Base-by-base conservation (phyloP, 192 early-diverging fungal species). In the Coemansia erecta region DNA sequence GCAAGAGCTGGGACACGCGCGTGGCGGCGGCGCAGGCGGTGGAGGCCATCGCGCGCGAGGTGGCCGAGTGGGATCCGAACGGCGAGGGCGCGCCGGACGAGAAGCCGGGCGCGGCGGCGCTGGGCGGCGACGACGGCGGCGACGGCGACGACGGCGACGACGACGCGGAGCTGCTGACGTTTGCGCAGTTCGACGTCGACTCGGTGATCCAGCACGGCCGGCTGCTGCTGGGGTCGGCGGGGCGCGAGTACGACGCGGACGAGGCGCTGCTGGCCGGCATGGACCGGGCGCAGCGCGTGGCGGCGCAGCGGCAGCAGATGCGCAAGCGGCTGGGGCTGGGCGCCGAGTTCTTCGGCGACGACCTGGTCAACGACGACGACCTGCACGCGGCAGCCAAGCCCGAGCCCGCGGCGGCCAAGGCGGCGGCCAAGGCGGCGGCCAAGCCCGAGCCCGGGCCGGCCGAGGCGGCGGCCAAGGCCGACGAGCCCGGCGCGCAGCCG, bases 1-100 rank as follows among this genome's bases (percentile, higher is more conserved):
- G 88, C 68, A 88, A 88, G 67, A 85, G 84, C 61, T 99, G 97
- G 97, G 94, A 93, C 47, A 95, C 95, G 14, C 93, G 97, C 4
- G 85, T 89, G 33, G 97, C 97, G n/a, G 94, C 94, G 0, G 91
- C 90, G 3, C 83, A 88, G 41, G 94, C 97, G 8, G 70, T 99
- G 8, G 92, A 94, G 53, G 89, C 90, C 6, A 96, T 99, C 62
- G 91, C 92, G 44, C 73, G 83, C 39, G 90, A 95, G 71, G 94
- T 99, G 4, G 83, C 88, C 24, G 85, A 86, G 31, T 99, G 94
- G 94, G 81, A 89, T 58, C 88, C 91, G n/a, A 33, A 56, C 18
- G 47, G 21, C 14, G 60, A 41, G 4, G 72, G 52, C 14, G 43
- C 51, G 2, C 19, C 13, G 22, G 53, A 22, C 13, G 18, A 14